Evolutionary conservation across 2,329 filamentous ascomycete genomes (phyloP).

Genomic region (Xylaria sp.): DNA sequence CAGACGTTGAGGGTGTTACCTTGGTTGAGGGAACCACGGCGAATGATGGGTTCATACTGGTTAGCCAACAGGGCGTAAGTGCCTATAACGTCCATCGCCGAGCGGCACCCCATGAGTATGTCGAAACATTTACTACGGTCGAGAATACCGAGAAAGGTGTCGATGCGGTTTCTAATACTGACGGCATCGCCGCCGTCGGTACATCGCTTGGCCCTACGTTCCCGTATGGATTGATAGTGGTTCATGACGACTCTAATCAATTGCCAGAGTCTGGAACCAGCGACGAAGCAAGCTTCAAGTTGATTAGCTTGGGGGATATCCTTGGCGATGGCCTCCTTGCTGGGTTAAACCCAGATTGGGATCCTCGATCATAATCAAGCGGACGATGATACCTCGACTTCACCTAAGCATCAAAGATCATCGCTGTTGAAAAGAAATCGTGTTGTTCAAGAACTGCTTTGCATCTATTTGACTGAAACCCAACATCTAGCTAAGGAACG

Average conservation of each 20-base stretch:
- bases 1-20: constrained; percentile 66
- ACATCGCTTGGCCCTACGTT: constrained; percentile 55
- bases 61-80: constrained; percentile 64
- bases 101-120: constrained; percentile 60
- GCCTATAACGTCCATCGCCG: constrained; percentile 64
- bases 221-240: constrained; percentile 59
- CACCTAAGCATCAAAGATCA: background rate
- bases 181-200: constrained; percentile 62
- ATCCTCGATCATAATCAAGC: constrained; percentile 49
- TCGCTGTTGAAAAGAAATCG: background rate
- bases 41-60: constrained; percentile 61
- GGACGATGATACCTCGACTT: background rate
- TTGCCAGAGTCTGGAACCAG: constrained; percentile 58
- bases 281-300: constrained; percentile 62
- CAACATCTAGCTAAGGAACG: background rate
- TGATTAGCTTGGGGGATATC: constrained; percentile 57
- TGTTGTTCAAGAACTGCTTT: background rate
- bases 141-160: constrained; percentile 55
- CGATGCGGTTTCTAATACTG: constrained; percentile 65
- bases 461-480: background rate
- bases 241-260: constrained; percentile 66
- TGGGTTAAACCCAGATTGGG: constrained; percentile 54
- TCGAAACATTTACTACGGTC: constrained; percentile 61
- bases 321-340: constrained; percentile 52
- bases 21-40: constrained; percentile 59